Conservation (phyloP, 2,329 filamentous ascomycete genomes). For the Dichotomopilus funicola region DNA sequence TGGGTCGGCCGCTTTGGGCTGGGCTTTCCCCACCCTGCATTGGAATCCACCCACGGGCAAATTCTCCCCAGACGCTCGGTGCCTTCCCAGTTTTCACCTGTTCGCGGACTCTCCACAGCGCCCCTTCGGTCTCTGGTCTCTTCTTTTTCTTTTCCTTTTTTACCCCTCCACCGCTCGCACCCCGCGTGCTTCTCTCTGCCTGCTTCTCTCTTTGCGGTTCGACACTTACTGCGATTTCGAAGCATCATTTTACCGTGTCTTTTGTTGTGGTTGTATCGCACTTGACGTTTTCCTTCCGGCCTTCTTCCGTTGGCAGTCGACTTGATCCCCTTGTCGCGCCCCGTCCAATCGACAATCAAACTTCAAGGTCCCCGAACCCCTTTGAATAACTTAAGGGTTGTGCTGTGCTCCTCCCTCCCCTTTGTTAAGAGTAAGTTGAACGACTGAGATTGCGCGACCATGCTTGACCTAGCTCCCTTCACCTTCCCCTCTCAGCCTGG, state of each 20-base stretch:
- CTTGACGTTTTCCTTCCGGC: slow-evolving; percentile 21
- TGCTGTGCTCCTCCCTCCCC: background rate
- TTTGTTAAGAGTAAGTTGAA: background rate
- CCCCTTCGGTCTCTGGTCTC: slow-evolving; percentile 29
- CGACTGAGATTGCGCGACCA: background rate
- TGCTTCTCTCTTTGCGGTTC: slow-evolving; percentile 15
- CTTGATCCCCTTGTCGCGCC: background rate
- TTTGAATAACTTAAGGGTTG: background rate
- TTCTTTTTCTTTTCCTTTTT: slow-evolving; percentile 29
- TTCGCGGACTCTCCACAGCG: slow-evolving; percentile 21
- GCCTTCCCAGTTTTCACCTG: slow-evolving; percentile 28
- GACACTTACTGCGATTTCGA: slow-evolving; percentile 31
- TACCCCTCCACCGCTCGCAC: slow-evolving; percentile 25
- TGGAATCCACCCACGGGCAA: slow-evolving; percentile 16
- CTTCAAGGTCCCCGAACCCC: background rate
- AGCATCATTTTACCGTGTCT: slow-evolving; percentile 31
- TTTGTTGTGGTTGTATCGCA: slow-evolving; percentile 29
- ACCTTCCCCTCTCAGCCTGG: too few relatives aligned
- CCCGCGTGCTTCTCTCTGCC: slow-evolving; percentile 9
- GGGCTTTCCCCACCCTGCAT: slow-evolving; percentile 20
- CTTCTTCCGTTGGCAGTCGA: slow-evolving; percentile 7
- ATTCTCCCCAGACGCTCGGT: slow-evolving; percentile 22
- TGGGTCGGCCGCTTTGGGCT: slow-evolving; percentile 15
- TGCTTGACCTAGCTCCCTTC: background rate
- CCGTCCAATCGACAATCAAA: background rate